phyloP scores from a whole-genome alignment of 495 filamentous ascomycete species.

The Penicillium cataractarum region DNA sequence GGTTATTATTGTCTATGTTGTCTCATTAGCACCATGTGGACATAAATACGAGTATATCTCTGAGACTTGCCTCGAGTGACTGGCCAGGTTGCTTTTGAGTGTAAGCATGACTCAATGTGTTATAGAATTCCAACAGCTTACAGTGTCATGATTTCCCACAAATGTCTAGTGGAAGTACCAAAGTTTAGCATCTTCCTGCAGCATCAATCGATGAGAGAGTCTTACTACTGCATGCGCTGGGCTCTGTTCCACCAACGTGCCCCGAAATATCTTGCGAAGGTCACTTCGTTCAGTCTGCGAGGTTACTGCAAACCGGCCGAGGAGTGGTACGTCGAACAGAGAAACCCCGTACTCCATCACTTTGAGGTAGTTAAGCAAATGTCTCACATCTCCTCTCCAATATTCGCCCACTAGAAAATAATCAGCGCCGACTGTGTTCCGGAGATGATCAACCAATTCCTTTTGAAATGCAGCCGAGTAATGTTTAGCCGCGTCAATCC shows the following conservation, averaged over 20 bases:
- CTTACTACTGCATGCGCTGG: constrained; percentile 66
- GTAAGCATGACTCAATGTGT: neutral
- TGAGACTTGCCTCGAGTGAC: constrained; percentile 50
- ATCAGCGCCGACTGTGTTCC: constrained; percentile 49
- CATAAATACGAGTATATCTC: neutral
- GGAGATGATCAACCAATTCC: constrained; percentile 59
- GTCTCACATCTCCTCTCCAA: constrained; percentile 64
- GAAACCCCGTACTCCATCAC: constrained; percentile 62
- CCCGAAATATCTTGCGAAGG: constrained; percentile 63
- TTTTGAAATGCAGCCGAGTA: constrained; percentile 67
- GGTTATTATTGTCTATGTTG: constrained; percentile 48
- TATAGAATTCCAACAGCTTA: constrained; percentile 21
- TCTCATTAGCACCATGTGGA: neutral
- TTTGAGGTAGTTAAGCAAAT: constrained; percentile 61
- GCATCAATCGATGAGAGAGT: neutral
- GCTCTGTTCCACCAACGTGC: constrained; percentile 58
- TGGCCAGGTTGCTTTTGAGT: constrained; percentile 59
- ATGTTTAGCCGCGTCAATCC: constrained; percentile 75
- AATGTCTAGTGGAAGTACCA: constrained; percentile 37
- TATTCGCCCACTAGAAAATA: constrained; percentile 76
- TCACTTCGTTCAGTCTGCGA: constrained; percentile 59
- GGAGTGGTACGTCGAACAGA: constrained; percentile 71
- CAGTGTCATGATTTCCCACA: constrained; percentile 51
- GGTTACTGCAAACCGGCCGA: constrained; percentile 62
- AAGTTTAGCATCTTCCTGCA: constrained; percentile 4